Evolutionary conservation across 441 rosid genomes (phyloP).

Genomic region (Adansonia grandidieri): DNA sequence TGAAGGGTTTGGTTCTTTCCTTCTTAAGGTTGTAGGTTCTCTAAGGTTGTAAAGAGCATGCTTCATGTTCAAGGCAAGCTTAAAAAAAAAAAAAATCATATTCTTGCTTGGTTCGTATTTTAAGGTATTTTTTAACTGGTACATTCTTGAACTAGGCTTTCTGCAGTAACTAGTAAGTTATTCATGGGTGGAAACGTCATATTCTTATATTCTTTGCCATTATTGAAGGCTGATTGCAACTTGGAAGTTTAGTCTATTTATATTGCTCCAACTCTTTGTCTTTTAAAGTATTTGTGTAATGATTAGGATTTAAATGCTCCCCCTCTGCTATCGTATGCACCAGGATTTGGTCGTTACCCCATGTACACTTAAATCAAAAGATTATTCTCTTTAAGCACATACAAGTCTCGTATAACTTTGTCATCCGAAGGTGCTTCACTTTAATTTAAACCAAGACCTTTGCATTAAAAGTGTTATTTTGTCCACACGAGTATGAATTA

Average conservation of each 20-base stretch:
- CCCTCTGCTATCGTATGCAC: no score
- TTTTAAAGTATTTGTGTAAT: no score
- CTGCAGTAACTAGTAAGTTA: not conserved
- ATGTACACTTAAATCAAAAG: no score
- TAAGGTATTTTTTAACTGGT: not conserved
- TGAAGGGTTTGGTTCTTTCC: conserved; percentile 67
- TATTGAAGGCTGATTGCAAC: conserved; percentile 4
- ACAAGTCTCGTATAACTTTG: no score
- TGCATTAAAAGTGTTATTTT: no score
- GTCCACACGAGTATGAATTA: no score
- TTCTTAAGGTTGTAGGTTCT: conserved; percentile 55
- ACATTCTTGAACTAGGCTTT: conserved; percentile 26
- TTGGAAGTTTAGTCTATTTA: not conserved
- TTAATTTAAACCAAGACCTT: no score
- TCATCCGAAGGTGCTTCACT: no score
- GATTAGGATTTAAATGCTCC: no score
- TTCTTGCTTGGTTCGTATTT: conserved; percentile 40
- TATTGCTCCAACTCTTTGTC: no score
- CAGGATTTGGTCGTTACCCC: no score
- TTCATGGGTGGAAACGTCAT: conserved; percentile 25
- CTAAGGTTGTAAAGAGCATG: conserved; percentile 60
- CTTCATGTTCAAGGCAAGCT: conserved; percentile 64
- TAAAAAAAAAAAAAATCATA: conserved; percentile 19
- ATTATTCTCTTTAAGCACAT: no score
- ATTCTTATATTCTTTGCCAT: conserved; percentile 28